Evolutionary conservation across 495 filamentous ascomycete genomes (phyloP).

Genomic region (Podospora fimiseda): DNA sequence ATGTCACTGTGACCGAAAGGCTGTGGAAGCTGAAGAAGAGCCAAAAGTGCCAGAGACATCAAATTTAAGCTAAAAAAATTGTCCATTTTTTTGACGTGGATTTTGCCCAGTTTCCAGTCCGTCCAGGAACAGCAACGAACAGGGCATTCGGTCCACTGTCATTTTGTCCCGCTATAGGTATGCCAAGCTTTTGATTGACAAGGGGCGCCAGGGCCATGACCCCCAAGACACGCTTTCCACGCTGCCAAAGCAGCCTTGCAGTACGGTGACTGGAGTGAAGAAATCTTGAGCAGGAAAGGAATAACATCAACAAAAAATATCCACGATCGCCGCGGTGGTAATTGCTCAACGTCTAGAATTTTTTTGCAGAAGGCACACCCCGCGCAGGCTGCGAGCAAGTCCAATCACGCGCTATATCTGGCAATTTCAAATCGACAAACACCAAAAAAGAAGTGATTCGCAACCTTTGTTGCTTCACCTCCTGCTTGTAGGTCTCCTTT

Average conservation of each 20-base stretch:
- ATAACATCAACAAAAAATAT: background rate
- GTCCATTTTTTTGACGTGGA: background rate
- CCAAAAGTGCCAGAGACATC: too few species aligned
- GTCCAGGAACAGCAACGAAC: background rate
- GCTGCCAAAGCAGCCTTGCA: background rate
- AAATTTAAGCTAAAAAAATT: too few species aligned
- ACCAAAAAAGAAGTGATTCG: background rate
- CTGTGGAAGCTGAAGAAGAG: too few species aligned
- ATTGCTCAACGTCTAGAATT: background rate
- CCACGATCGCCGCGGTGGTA: background rate
- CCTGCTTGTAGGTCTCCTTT: background rate
- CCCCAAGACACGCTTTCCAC: background rate
- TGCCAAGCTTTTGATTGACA: background rate
- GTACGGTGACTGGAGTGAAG: background rate
- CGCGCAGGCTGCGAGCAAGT: background rate
- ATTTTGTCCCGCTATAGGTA: background rate
- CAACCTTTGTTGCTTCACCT: slow-evolving; percentile 7
- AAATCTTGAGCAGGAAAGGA: slow-evolving; percentile 10
- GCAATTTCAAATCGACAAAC: background rate
- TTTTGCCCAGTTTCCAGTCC: background rate
- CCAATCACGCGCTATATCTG: background rate
- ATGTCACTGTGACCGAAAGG: too few species aligned
- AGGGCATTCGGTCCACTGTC: background rate
- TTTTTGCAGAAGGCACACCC: background rate
- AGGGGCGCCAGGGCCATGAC: background rate